Conservation (phyloP, 257 asterid species). For the Solanum clarkiae region DNA sequence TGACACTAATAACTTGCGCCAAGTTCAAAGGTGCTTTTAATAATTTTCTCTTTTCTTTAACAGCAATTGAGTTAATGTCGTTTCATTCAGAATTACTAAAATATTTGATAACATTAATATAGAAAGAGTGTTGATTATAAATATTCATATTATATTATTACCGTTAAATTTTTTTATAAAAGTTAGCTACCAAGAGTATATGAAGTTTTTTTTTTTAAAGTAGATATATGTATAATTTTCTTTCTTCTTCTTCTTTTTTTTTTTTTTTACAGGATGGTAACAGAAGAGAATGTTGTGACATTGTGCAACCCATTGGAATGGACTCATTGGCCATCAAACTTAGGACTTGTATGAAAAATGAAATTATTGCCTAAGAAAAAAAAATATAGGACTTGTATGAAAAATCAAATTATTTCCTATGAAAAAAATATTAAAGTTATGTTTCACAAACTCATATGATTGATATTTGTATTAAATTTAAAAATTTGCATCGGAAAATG, state of each 20-base stretch:
- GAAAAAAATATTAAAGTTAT: too few species aligned
- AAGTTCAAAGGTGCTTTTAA: too few species aligned
- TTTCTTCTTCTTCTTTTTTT: neutral
- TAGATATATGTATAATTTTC: neutral
- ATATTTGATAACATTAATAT: too few species aligned
- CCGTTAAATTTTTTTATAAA: neutral
- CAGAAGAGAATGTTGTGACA: slow-evolving; percentile 22
- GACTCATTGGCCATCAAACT: slow-evolving; percentile 8
- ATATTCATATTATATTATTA: too few species aligned
- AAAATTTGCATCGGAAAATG: rapidly evolving
- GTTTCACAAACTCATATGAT: too few species aligned
- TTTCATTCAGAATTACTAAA: too few species aligned
- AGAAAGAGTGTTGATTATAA: neutral
- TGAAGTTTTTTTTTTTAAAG: neutral
- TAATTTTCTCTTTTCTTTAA: too few species aligned
- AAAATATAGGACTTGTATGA: too few species aligned
- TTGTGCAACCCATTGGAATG: slow-evolving; percentile 7
- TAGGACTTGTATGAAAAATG: slow-evolving; percentile 7
- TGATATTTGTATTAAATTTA: too few species aligned
- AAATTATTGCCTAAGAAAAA: neutral
- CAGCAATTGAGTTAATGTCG: too few species aligned
- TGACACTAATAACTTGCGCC: too few species aligned
- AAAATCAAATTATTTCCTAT: too few species aligned
- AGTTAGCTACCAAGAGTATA: neutral
- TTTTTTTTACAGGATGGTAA: slow-evolving; percentile 7